Conservation (phyloP, 2,329 filamentous ascomycete species). For the Colletotrichum salicis region DNA sequence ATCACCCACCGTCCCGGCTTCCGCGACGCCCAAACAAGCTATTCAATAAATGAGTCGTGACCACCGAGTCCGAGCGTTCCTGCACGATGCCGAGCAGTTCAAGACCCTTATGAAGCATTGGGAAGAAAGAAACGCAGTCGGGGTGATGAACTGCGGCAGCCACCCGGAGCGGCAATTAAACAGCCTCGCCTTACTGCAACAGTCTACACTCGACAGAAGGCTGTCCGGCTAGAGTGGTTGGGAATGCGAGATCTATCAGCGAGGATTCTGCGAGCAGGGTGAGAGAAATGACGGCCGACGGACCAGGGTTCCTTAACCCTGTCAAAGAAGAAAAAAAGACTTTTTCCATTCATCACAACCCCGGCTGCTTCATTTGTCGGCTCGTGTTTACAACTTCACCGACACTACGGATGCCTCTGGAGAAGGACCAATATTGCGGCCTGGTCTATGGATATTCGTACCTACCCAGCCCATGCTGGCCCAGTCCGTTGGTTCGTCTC, state of each 20-base stretch:
- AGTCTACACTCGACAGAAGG: not conserved
- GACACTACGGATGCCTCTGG: slow-evolving; percentile 31
- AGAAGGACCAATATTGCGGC: slow-evolving; percentile 22
- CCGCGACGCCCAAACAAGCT: slow-evolving; percentile 19
- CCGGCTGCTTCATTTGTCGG: slow-evolving; percentile 31
- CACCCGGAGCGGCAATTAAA: not conserved
- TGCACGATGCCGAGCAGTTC: slow-evolving; percentile 1
- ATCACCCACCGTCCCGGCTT: slow-evolving; percentile 30
- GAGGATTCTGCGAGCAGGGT: not conserved
- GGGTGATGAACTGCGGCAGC: not conserved
- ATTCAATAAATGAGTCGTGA: slow-evolving; percentile 10
- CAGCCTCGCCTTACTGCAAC: not conserved
- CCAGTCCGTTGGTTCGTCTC: slow-evolving; percentile 32
- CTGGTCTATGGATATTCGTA: not conserved
- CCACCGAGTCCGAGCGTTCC: slow-evolving; percentile 24
- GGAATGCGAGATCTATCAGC: not conserved
- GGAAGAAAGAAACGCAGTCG: not conserved
- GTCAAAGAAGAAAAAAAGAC: slow-evolving; percentile 1
- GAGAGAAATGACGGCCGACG: slow-evolving; percentile 16
- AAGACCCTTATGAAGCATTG: slow-evolving; percentile 4
- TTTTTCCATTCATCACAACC: slow-evolving; percentile 28
- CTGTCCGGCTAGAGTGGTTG: not conserved
- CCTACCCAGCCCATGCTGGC: slow-evolving; percentile 17
- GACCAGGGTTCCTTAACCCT: slow-evolving; percentile 9
- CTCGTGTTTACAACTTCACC: slow-evolving; percentile 32